Percentiles rank a stretch among this genome's conserved stretches.
Conservation (phyloP, 805 yeast species). For the Candida tallmaniae region DNA sequence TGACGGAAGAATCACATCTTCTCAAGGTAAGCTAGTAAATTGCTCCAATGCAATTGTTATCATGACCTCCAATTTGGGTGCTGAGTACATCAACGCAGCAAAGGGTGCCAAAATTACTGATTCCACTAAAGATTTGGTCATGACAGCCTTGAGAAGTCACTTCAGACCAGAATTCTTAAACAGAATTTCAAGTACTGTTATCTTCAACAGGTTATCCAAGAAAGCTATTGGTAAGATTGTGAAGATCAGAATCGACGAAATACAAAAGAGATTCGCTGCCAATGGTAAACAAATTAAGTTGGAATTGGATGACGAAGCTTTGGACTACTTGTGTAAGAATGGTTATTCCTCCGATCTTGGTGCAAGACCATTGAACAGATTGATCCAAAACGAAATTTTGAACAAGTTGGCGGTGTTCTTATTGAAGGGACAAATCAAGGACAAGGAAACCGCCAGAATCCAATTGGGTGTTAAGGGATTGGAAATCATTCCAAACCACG, state of each 20-base stretch:
- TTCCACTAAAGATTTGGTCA: conserved; percentile 69
- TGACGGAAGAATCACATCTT: conserved; percentile 93
- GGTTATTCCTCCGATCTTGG: conserved; percentile 95
- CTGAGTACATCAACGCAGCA: conserved; percentile 72
- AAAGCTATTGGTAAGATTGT: conserved; percentile 92
- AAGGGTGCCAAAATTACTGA: conserved; percentile 63
- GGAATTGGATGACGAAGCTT: conserved; percentile 69
- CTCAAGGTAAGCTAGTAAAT: conserved; percentile 89
- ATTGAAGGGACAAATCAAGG: conserved; percentile 79
- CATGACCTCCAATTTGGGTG: conserved; percentile 97
- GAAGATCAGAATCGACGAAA: conserved; percentile 75
- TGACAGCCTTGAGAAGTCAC: conserved; percentile 79
- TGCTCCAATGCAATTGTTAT: conserved; percentile 90
- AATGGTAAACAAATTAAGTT: conserved; percentile 77
- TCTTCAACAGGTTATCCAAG: conserved; percentile 88
- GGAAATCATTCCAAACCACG: conserved; percentile 84
- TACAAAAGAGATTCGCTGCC: conserved; percentile 76
- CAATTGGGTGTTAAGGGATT: conserved; percentile 57
- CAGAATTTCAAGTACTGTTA: conserved; percentile 89
- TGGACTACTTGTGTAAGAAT: conserved; percentile 73
- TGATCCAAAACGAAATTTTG: conserved; percentile 83
- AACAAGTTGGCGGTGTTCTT: conserved; percentile 87
- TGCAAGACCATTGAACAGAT: conserved; percentile 92
- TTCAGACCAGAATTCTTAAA: conserved; percentile 97
- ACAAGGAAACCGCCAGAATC: conserved; percentile 81